Evolutionary conservation across 2,329 filamentous ascomycete species (phyloP).

Genomic region (Teratosphaeriaceae sp.): DNA sequence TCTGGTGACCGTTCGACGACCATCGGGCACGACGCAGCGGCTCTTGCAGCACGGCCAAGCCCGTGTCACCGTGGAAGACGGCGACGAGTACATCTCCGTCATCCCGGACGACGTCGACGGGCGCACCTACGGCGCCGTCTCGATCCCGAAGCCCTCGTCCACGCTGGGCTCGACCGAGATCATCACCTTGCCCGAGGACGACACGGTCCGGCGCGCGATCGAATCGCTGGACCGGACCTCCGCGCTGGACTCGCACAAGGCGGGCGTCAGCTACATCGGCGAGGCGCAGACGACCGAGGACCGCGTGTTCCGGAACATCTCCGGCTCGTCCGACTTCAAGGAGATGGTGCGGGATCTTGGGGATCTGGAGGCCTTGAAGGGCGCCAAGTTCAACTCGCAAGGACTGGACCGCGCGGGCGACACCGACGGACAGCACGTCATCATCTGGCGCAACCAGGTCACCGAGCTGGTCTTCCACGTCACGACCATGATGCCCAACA

Average conservation of each 20-base stretch:
- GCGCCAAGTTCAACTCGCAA: conserved; percentile 85
- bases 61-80: conserved; percentile 15
- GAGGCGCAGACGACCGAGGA: conserved; percentile 75
- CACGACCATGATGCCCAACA: conserved; percentile 94
- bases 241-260: conserved; percentile 90
- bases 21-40: conserved; percentile 23
- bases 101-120: conserved; percentile 19
- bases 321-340: conserved; percentile 81
- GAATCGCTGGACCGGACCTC: conserved; percentile 78
- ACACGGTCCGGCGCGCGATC: conserved; percentile 61
- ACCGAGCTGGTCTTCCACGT: conserved; percentile 96
- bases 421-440: conserved; percentile 78
- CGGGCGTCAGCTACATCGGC: conserved; percentile 89
- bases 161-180: conserved; percentile 20
- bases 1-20: conserved; percentile 26
- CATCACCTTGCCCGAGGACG: conserved; percentile 64
- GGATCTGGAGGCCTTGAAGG: conserved; percentile 71
- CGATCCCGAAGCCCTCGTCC: conserved; percentile 39
- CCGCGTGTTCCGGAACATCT: conserved; percentile 80
- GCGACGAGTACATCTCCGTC: conserved; percentile 23
- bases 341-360: conserved; percentile 78
- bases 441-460: conserved; percentile 90
- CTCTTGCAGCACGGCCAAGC: conserved; percentile 13
- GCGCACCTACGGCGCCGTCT: conserved; percentile 36
- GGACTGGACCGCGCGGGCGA: conserved; percentile 75